A percentile compares a stretch with the other conserved stretches of the same genome.
These are phyloP conservation scores for Paratinospora sagittata DNA, from an alignment of 164 flowering plant genomes.

Conservation along the genomic window DNA sequence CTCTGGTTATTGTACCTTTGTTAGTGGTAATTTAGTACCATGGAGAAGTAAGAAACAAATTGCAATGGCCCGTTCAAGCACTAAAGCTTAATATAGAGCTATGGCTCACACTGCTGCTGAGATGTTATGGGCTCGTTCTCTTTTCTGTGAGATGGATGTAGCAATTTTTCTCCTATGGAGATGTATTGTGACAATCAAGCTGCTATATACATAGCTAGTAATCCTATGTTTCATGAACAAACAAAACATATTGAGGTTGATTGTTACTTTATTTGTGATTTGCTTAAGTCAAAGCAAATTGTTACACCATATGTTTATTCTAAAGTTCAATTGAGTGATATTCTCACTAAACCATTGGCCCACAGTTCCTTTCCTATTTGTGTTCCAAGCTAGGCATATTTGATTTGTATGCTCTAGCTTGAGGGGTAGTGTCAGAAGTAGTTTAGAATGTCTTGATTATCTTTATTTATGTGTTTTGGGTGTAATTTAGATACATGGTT, in stretches of 20 bases:
- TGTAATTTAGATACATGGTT: too few species aligned
- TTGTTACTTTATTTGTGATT: neutral
- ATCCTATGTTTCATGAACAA: neutral
- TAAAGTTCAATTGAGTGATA: neutral
- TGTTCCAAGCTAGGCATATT: neutral
- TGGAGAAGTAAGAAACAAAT: neutral
- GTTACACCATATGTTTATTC: neutral
- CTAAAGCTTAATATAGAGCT: neutral
- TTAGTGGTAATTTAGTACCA: neutral
- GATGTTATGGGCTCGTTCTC: neutral
- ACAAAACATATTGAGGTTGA: conserved; percentile 2
- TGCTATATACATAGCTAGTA: neutral
- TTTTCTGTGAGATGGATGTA: neutral
- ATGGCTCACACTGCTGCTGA: neutral
- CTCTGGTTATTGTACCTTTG: conserved; percentile 2
- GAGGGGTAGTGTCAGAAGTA: neutral
- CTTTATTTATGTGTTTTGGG: too few species aligned
- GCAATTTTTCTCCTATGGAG: neutral
- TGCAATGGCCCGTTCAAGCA: neutral
- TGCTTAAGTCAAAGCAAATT: neutral
- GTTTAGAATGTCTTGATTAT: too few species aligned
- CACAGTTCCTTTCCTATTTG: neutral
- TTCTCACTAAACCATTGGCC: neutral
- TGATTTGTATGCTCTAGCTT: conserved; percentile 3
- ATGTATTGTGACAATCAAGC: conserved; percentile 3